Conservation (phyloP, 2,329 filamentous ascomycete genomes). For the Xylaria arbuscula region DNA sequence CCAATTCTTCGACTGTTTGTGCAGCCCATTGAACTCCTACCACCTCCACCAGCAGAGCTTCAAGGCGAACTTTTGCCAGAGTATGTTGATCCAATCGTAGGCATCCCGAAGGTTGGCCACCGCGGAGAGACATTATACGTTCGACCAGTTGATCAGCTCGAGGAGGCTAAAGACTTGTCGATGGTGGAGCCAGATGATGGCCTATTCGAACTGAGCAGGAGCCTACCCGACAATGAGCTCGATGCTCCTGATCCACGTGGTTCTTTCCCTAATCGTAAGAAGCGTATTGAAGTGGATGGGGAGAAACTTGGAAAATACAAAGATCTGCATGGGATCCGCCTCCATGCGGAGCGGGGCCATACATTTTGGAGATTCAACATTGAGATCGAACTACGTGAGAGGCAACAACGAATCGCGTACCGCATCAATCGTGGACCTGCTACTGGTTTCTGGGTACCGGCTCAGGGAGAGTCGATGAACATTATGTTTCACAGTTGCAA, state of each 20-base stretch:
- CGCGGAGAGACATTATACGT: constrained; percentile 89
- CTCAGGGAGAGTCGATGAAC: constrained; percentile 88
- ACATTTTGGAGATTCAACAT: constrained; percentile 99
- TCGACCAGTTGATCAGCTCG: constrained; percentile 86
- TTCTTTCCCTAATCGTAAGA: constrained; percentile 65
- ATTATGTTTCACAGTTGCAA: constrained; percentile 99
- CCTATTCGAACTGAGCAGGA: constrained; percentile 77
- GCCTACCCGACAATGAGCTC: constrained; percentile 60
- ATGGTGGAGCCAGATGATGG: constrained; percentile 82
- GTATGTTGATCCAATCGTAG: constrained; percentile 89
- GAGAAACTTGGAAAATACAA: constrained; percentile 84
- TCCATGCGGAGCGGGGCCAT: constrained; percentile 85
- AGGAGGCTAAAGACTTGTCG: constrained; percentile 82
- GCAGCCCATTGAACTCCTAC: constrained; percentile 84
- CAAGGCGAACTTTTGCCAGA: constrained; percentile 77
- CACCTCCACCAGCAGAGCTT: constrained; percentile 78
- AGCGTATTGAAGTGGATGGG: constrained; percentile 72
- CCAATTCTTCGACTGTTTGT: constrained; percentile 87
- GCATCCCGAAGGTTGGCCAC: constrained; percentile 85
- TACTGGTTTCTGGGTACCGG: constrained; percentile 94
- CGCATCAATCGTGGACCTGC: constrained; percentile 92
- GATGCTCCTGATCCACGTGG: constrained; percentile 62
- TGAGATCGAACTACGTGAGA: constrained; percentile 83
- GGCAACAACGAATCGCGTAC: constrained; percentile 90
- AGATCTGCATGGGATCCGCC: constrained; percentile 82